Base-by-base conservation (phyloP, 805 yeast genomes). In the Myxozyma neglecta region DNA sequence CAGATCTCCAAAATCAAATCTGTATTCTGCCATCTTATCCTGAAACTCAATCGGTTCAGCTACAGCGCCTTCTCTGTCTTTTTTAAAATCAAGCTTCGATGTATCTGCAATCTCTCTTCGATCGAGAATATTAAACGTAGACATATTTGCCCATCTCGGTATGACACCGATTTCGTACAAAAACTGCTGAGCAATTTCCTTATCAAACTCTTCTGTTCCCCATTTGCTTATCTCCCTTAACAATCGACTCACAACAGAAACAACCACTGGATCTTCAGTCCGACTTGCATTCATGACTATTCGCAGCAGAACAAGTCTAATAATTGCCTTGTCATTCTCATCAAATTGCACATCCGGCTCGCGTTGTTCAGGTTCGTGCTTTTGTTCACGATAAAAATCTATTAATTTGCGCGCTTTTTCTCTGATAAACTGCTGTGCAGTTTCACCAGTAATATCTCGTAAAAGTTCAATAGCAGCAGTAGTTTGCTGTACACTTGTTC, bases 1-100 rank as follows among this genome's bases (percentile, higher is more conserved):
- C 11, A 81, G 70, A 49, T 79, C 74, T 4, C 67, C 65, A 35
- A 68, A 68, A 46, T 68, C 70, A 16, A 47, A 45, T 7, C 67
- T 48, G 10, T 37, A 20, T 8, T 47, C 34, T 18, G 13, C 48
- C 68, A 63, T 60, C 3, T 40, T n/a, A 43, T 63, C 68, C 13
- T 18, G 13, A 9, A 48, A 13, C 9, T 20, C 34, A 1, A 51
- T 36, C 8, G 35, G 36, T 14, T 49, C 42, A 10, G 29, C 6
- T 11, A 32, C 4, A 7, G 34, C 36, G 18, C 16, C 35, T 40
- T 43, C 32, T 20, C 13, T 9, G 13, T 43, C 42, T 2, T 8
- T 20, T 35, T 44, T 47, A 34, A 18, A 42, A 6, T 37, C 40
- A 37, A 49, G 24, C 37, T 45, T 36, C 10, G 58, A 42, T 48